Conservation (phyloP, 1,284 basidiomycete species). For the Moniliophthora roreri region DNA sequence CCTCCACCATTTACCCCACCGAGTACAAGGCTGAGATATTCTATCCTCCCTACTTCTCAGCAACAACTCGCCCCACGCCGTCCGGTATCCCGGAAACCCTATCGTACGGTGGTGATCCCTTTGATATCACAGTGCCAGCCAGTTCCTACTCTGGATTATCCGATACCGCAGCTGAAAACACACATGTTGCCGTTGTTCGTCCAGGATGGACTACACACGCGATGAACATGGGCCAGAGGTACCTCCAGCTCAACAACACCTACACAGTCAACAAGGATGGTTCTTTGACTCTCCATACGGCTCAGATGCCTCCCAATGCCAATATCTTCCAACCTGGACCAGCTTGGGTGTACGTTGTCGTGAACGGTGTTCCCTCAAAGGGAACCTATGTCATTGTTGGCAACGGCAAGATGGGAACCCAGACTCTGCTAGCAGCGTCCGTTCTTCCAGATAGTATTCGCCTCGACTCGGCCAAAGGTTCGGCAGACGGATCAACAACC, state of each 20-base stretch:
- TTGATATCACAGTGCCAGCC: slow-evolving; percentile 61
- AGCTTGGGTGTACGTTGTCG: slow-evolving; percentile 66
- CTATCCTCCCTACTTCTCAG: slow-evolving; percentile 82
- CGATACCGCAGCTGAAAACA: slow-evolving; percentile 72
- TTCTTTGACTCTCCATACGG: slow-evolving; percentile 70
- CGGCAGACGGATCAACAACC: not conserved
- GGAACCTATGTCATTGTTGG: slow-evolving; percentile 68
- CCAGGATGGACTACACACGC: slow-evolving; percentile 94
- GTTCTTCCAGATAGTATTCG: slow-evolving; percentile 26
- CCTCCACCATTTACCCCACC: slow-evolving; percentile 72
- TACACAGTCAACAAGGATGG: slow-evolving; percentile 82
- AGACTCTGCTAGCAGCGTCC: slow-evolving; percentile 32
- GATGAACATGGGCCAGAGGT: slow-evolving; percentile 93
- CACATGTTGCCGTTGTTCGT: slow-evolving; percentile 81
- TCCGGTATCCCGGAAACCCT: slow-evolving; percentile 72
- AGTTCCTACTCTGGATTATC: slow-evolving; percentile 64
- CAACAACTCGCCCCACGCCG: slow-evolving; percentile 69
- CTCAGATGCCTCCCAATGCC: slow-evolving; percentile 70
- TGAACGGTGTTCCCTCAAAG: slow-evolving; percentile 70
- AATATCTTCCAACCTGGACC: slow-evolving; percentile 75
- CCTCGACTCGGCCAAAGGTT: not conserved
- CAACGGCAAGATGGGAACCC: slow-evolving; percentile 61
- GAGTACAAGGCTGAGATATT: slow-evolving; percentile 87
- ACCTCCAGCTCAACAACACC: slow-evolving; percentile 74
- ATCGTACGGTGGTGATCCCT: slow-evolving; percentile 81